Evolutionary conservation across 2,329 filamentous ascomycete species (phyloP), one percentile per base, ranked within the genome.

Genomic region (Fusarium praegraminearum): DNA sequence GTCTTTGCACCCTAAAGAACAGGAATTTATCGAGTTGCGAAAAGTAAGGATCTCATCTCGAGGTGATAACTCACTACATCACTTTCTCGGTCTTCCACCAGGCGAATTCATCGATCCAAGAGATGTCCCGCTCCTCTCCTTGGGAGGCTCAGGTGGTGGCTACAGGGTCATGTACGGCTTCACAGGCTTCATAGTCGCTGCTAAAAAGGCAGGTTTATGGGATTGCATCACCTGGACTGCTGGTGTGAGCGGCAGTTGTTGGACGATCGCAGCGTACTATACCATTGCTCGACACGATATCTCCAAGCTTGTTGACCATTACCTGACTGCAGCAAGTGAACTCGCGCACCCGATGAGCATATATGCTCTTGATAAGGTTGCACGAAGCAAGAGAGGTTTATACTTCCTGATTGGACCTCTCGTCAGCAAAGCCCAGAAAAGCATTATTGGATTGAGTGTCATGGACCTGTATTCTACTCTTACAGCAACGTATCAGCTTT

Each of bases 151-250:
- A 2, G 73, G 73, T 5, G 73, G 73, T 0, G 73, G 73, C 0
- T 75, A 75, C 10, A 62, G 73, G 35, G 67, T 69, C 44, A 75
- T 75, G 73, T 73, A 75, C 7, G 73, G 73, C 2, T 72, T 75
- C 1, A 2, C 67, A 0, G 72, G 69, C 0, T 73, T 75, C 10
- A 75, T 75, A 0, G 52, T 18, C 1, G 63, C 56, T 0, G 61
- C 59, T 0, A 73, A 75, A 20, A 70, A 71, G 10, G 33, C 57
- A 3, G 43, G 57, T 0, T 3, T 75, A 0, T 75, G 73, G 73
- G 72, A 73, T 7, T 75, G 73, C 3, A 66, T 73, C 0, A 72
- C 65, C 0, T 75, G 73, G 73, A 62, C 56, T 3, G 67, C 73
- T 0, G 73, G 70, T 1, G 73, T 75, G 1, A 75, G 73, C 5